A percentile compares a stretch with the other conserved stretches of the same genome.
Conservation (phyloP, 345 rosid genomes). For the Brassica nigra region DNA sequence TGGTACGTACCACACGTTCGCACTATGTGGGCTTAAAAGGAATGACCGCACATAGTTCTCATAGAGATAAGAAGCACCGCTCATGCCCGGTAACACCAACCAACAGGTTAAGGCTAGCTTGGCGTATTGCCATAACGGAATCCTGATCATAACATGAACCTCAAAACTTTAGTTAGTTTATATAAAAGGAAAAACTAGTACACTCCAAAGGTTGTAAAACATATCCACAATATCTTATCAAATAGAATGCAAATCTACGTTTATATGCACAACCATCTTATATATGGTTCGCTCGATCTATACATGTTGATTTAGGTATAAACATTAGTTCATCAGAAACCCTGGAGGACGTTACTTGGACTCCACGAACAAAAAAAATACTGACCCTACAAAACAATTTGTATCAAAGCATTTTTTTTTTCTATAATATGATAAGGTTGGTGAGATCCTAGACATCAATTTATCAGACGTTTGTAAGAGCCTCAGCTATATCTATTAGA, state of each 20-base stretch:
- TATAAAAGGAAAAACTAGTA: not conserved
- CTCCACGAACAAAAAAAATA: not conserved
- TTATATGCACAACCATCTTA: not conserved
- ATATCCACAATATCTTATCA: not conserved
- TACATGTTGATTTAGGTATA: not conserved
- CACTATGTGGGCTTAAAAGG: conserved; percentile 58
- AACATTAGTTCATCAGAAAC: not conserved
- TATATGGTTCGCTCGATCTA: not conserved
- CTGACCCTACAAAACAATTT: not conserved
- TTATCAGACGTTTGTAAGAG: not conserved
- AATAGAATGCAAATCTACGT: not conserved
- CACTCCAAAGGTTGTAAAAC: not conserved
- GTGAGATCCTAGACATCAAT: not conserved
- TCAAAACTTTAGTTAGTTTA: not conserved
- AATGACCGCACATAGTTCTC: conserved; percentile 69
- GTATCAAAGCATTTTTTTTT: not conserved
- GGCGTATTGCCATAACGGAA: conserved; percentile 76
- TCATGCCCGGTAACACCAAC: conserved; percentile 86
- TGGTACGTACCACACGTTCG: conserved; percentile 79
- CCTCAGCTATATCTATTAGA: not conserved
- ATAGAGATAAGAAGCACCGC: conserved; percentile 80
- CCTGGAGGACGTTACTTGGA: not conserved
- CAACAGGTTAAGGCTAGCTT: conserved; percentile 74
- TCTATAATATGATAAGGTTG: not conserved
- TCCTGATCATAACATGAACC: conserved; percentile 47